Evolutionary conservation across 2,329 filamentous ascomycete genomes (phyloP).

Genomic region (Colletotrichum agaves): DNA sequence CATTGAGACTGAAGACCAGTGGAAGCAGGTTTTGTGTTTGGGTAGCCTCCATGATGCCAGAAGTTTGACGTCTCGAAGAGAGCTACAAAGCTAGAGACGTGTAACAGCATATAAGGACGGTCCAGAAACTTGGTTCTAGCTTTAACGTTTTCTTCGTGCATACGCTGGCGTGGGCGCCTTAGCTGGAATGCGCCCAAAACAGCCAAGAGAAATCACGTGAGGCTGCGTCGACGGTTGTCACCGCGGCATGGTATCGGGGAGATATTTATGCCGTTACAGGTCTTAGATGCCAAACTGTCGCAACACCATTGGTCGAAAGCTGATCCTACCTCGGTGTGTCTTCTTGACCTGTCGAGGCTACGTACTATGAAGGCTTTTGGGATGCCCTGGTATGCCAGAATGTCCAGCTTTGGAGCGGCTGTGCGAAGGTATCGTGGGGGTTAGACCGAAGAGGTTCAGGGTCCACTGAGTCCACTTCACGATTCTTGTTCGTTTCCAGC

Average conservation of each 20-base stretch:
- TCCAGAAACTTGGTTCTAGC: neutral
- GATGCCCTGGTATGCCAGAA: neutral
- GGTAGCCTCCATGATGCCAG: slow-evolving; percentile 14
- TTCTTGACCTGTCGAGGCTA: slow-evolving; percentile 15
- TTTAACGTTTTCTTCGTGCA: neutral
- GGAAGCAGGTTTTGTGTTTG: slow-evolving; percentile 40
- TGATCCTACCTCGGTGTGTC: neutral
- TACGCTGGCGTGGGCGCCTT: slow-evolving; percentile 10
- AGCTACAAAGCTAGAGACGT: neutral
- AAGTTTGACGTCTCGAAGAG: neutral
- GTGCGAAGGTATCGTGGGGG: neutral
- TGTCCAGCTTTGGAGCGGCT: neutral
- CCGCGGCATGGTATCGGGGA: slow-evolving; percentile 43
- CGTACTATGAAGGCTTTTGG: slow-evolving; percentile 6
- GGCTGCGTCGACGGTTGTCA: slow-evolving; percentile 3
- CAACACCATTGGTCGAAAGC: slow-evolving; percentile 13
- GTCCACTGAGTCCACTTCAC: neutral
- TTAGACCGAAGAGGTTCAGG: neutral
- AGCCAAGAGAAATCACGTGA: slow-evolving; percentile 23
- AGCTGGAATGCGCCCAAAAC: slow-evolving; percentile 14
- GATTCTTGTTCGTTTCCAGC: neutral
- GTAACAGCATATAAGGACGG: neutral
- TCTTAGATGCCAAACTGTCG: slow-evolving; percentile 12
- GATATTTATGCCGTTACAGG: slow-evolving; percentile 45
- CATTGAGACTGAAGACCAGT: slow-evolving; percentile 43